Evolutionary conservation across 305 asterid genomes (phyloP).

Genomic region (Solanum chacoense): DNA sequence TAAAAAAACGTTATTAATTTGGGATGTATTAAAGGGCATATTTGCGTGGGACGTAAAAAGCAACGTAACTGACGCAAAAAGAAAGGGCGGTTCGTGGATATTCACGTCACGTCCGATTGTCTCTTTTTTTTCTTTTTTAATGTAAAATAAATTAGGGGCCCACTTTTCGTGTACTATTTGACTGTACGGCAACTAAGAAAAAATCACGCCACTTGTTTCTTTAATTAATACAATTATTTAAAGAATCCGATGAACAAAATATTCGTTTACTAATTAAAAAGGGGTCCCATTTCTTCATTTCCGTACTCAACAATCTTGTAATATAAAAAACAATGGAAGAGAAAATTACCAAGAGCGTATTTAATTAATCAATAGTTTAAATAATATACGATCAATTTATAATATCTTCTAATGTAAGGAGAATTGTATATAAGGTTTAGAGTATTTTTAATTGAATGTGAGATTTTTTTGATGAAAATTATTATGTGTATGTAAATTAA

Average conservation of each 20-base stretch:
- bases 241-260: neutral
- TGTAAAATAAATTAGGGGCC: neutral
- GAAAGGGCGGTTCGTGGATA: slow-evolving; percentile 10
- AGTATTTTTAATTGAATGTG: neutral
- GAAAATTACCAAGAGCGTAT: neutral
- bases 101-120: slow-evolving; percentile 25
- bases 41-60: slow-evolving; percentile 5
- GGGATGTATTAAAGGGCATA: neutral
- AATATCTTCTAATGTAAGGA: neutral
- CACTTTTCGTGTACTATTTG: slow-evolving; percentile 26
- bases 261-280: neutral
- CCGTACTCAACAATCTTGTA: neutral
- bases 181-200: slow-evolving; percentile 44
- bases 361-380: neutral
- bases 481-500: neutral
- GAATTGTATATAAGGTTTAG: neutral
- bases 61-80: slow-evolving; percentile 2
- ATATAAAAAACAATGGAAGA: neutral
- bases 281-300: neutral
- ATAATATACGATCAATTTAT: neutral
- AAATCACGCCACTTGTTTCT: slow-evolving; percentile 1
- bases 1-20: neutral
- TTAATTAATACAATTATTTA: neutral
- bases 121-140: neutral
- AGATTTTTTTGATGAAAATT: neutral